phyloP scores from a whole-genome alignment of 2,329 filamentous ascomycete genomes.

The Fusarium oxysporum region DNA sequence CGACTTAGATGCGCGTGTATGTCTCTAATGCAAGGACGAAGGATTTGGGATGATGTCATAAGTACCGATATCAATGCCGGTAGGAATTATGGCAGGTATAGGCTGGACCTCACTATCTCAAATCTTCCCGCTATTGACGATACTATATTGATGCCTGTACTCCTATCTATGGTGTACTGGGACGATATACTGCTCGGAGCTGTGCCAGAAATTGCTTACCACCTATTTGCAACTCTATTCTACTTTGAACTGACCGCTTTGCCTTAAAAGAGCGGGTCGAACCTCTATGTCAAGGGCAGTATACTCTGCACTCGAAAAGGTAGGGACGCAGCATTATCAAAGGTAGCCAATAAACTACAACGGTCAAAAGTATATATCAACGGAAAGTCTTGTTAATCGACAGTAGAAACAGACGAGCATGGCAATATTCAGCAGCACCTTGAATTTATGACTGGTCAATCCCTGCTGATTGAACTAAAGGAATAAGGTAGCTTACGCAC shows the following conservation, averaged over 20 bases:
- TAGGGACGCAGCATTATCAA: background rate
- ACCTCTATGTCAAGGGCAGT: background rate
- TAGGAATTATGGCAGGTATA: background rate
- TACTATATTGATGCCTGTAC: background rate
- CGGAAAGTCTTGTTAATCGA: background rate
- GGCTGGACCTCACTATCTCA: slow-evolving; percentile 9
- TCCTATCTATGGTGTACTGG: background rate
- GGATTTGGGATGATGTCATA: background rate
- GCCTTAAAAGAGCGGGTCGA: background rate
- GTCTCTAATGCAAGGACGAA: slow-evolving; percentile 3
- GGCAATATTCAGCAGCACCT: slow-evolving; percentile 4
- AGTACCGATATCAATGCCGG: background rate
- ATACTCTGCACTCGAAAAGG: slow-evolving; percentile 8
- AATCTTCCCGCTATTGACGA: slow-evolving; percentile 1
- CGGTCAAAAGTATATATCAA: slow-evolving; percentile 6
- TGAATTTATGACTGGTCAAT: background rate
- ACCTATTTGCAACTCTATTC: slow-evolving; percentile 10
- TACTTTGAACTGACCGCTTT: slow-evolving; percentile 7
- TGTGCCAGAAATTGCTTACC: background rate
- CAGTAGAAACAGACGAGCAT: background rate
- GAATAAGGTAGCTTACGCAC: background rate
- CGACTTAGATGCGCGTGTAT: background rate
- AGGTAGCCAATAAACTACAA: background rate
- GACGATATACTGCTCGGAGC: background rate
- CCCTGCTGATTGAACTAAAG: slow-evolving; percentile 9